Base-by-base conservation (phyloP, 805 yeast genomes). In the Suhomyces faveliae region DNA sequence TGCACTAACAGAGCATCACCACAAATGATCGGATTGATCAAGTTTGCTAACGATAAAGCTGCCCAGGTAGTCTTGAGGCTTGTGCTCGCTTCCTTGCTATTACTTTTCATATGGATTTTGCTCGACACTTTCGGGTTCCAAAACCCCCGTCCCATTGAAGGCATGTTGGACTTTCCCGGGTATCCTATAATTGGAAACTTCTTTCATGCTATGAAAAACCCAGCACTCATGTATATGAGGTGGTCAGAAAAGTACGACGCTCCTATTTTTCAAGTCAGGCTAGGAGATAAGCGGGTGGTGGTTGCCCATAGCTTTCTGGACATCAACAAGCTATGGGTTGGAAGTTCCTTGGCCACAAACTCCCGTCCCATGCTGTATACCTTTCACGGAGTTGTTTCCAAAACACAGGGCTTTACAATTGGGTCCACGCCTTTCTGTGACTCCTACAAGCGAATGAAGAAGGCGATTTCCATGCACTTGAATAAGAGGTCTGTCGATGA, bases 291-390 rank as follows among this genome's bases (percentile, higher is more conserved):
- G 35, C 66, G 77, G 11, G 78, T 84, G 1, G 74, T 87, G 10
- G 83, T 87, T 13, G 91, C 82, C n/a, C 85, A 87, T 58, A 76
- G 85, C 1, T 83, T 68, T 53, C 77, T 74, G 3, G 76, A 84
- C 5, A 80, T 83, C 1, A 61, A 64, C 33, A 67, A 67, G 20
- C 63, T 87, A 3, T 85, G 87, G 87, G 61, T 76, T 22, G 56
- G 55, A 12, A 51, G 63, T 39, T 67, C 81, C 6, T 60, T 70
- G 27, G 78, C 83, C 3, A 79, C 79, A 50, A 83, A 80, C 55
- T 86, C 92, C 1, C 68, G 95, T 37, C 94, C 94, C 0, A 63
- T 73, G 17, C 69, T 78, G 46, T 79, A 79, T 61, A 84, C 90
- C 1, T 87, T 87, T 64, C 94, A 87, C 64, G 67, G 73, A 15